Evolutionary conservation across 306 rosid genomes (phyloP).

Genomic region (Cucumis sativus): Cucumber_9930_V3 NC_026659.2:31681001-31681500

Average conservation of each 20-base stretch:
- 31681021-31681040: constrained; percentile 7
- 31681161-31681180: not conserved
- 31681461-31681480: not conserved
- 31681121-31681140: not conserved
- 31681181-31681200: not conserved
- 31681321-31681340: not conserved
- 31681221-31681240: not conserved
- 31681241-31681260: not conserved
- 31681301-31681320: not conserved
- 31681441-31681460: not conserved
- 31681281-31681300: not conserved
- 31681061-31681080: not conserved
- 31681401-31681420: not conserved
- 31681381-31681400: not conserved
- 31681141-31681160: not conserved
- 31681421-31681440: not conserved
- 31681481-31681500: not conserved
- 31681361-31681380: not conserved
- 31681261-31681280: not conserved
- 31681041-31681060: not conserved
- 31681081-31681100: not conserved
- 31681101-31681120: not conserved
- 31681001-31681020: constrained; percentile 2
- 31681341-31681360: not conserved
- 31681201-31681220: constrained; percentile 12